These are phyloP conservation scores for Plasmodium vinckei DNA, from an alignment of 169 alveolate genomes.

Conservation along the genomic window DNA sequence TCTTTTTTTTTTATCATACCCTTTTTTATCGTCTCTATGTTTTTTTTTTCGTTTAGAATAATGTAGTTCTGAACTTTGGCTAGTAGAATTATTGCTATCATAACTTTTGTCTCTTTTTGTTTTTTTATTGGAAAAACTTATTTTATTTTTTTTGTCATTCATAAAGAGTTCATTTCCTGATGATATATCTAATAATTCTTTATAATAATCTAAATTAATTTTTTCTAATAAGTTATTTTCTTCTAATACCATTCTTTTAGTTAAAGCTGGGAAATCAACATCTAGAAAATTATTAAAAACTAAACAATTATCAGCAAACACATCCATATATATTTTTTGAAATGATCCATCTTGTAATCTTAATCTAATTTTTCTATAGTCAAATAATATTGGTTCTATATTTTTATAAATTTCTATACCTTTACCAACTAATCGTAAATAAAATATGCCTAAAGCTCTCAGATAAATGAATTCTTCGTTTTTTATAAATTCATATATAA, in stretches of 20 bases:
- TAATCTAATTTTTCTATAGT: slow-evolving; percentile 95
- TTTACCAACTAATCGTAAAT: slow-evolving; percentile 89
- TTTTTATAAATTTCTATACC: slow-evolving; percentile 80
- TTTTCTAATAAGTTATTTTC: slow-evolving; percentile 86
- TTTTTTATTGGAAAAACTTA: background rate
- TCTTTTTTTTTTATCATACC: background rate
- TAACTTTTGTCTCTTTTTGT: background rate
- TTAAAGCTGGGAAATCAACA: slow-evolving; percentile 94
- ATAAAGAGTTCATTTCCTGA: slow-evolving; percentile 33
- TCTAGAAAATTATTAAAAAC: slow-evolving; percentile 90
- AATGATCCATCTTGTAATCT: slow-evolving; percentile 92
- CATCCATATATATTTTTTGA: slow-evolving; percentile 95
- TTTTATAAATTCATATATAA: slow-evolving; percentile 95
- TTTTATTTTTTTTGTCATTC: background rate
- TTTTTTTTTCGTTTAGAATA: background rate
- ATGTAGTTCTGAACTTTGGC: background rate
- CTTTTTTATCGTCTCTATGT: background rate
- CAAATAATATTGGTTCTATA: slow-evolving; percentile 96
- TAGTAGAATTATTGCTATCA: background rate
- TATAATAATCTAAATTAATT: slow-evolving; percentile 53
- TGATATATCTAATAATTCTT: slow-evolving; percentile 48
- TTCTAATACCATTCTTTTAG: slow-evolving; percentile 92
- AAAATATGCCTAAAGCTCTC: slow-evolving; percentile 96
- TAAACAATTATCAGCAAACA: slow-evolving; percentile 95
- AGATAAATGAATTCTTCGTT: slow-evolving; percentile 96